phyloP scores from a whole-genome alignment of 2,329 filamentous ascomycete genomes.

The Chaetomium olivaceum region DNA sequence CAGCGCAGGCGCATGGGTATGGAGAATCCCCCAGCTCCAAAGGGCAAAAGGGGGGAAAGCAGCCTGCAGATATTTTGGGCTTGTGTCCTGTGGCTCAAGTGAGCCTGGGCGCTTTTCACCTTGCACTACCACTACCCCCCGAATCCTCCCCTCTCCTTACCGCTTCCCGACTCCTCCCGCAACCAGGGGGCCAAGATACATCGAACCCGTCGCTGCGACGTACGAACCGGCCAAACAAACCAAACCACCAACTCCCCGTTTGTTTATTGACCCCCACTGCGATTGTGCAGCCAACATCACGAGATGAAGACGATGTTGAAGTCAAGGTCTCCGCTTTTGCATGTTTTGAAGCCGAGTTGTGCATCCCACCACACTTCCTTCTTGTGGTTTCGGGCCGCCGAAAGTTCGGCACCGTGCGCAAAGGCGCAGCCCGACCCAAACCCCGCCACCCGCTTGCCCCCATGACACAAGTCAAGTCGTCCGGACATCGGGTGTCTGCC shows the following conservation, averaged over 20 bases:
- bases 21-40: conserved; percentile 4
- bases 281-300: conserved; percentile 16
- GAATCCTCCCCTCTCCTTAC: conserved; percentile 18
- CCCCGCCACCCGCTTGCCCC: conserved; percentile 30
- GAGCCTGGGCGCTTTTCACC: conserved; percentile 26
- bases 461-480: conserved; percentile 8
- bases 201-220: conserved; percentile 7
- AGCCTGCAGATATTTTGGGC: conserved; percentile 25
- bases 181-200: conserved; percentile 10
- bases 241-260: conserved; percentile 14
- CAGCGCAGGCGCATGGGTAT: conserved; percentile 25
- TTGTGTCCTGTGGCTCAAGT: conserved; percentile 30
- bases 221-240: conserved; percentile 9
- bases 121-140: conserved; percentile 18
- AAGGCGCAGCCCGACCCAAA: conserved; percentile 18
- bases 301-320: conserved; percentile 35
- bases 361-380: conserved; percentile 1
- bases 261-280: conserved; percentile 17
- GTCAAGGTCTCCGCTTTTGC: conserved; percentile 29
- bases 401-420: conserved; percentile 34
- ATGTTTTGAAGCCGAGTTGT: conserved; percentile 16
- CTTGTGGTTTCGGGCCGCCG: conserved; percentile 20
- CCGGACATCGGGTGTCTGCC: conserved; percentile 15
- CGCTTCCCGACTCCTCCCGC: conserved; percentile 27
- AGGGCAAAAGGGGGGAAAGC: background rate